Evolutionary conservation across 1,284 basidiomycete genomes (phyloP).

Genomic region (Fomitopsis betulina): DNA sequence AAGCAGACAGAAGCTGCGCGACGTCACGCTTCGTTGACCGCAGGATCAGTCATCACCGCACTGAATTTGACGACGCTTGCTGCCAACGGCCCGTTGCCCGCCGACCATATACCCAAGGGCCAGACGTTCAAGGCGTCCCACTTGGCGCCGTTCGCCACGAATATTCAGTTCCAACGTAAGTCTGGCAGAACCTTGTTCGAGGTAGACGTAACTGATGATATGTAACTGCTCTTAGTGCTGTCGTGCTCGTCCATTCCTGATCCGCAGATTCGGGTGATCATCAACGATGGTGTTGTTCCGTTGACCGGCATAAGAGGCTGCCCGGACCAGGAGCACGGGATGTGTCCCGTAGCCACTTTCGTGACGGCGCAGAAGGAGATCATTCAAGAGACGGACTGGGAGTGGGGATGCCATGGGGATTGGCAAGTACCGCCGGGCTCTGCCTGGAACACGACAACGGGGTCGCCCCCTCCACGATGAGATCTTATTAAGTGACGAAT

Average conservation of each 20-base stretch:
- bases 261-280: constrained; percentile 69
- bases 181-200: constrained; percentile 7
- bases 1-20: constrained; percentile 14
- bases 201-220: background rate
- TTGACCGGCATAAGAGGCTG: constrained; percentile 75
- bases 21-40: background rate
- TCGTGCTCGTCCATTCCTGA: constrained; percentile 49
- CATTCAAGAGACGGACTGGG: constrained; percentile 69
- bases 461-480: constrained; percentile 10
- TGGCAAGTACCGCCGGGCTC: constrained; percentile 54
- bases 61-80: constrained; percentile 74
- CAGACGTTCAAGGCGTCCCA: constrained; percentile 61
- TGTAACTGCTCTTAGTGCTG: constrained; percentile 37
- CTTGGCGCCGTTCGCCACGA: constrained; percentile 75
- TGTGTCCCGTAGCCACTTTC: constrained; percentile 78
- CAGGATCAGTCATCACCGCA: constrained; percentile 56
- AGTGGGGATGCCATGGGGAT: constrained; percentile 70
- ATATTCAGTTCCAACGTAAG: constrained; percentile 72
- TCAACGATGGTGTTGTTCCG: constrained; percentile 88
- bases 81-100: constrained; percentile 62
- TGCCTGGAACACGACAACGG: constrained; percentile 30
- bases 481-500: background rate
- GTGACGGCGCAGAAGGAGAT: constrained; percentile 66
- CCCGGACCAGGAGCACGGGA: constrained; percentile 66
- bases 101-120: constrained; percentile 62